These are phyloP conservation scores for Yamadazyma ubonensis DNA, from an alignment of 805 yeast species.

Conservation along the genomic window DNA sequence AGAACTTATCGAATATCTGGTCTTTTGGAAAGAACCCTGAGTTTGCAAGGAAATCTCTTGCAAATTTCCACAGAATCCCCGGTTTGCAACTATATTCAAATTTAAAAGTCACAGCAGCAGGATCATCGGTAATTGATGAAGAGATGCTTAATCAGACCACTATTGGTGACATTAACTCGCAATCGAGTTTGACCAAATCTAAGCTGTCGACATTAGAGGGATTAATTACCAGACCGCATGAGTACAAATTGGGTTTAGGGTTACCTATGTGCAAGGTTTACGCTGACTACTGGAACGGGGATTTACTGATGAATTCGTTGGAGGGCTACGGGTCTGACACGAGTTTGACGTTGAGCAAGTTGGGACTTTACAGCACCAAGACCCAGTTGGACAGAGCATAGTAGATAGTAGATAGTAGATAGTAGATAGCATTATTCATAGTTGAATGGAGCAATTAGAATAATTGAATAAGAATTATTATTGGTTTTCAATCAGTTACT, in stretches of 20 bases:
- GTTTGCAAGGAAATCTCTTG: conserved; percentile 55
- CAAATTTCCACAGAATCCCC: conserved; percentile 69
- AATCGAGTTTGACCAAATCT: conserved; percentile 23
- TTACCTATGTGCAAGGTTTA: conserved; percentile 90
- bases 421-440: too few species aligned
- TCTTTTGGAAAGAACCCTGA: conserved; percentile 76
- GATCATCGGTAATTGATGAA: conserved; percentile 35
- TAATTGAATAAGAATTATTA: too few species aligned
- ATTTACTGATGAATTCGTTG: conserved; percentile 72
- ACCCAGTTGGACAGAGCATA: conserved; percentile 72
- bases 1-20: conserved; percentile 68
- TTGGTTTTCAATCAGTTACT: too few species aligned
- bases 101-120: conserved; percentile 40
- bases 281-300: conserved; percentile 97
- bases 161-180: conserved; percentile 22
- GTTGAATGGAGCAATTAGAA: too few species aligned
- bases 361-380: conserved; percentile 65
- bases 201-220: conserved; percentile 56
- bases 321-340: conserved; percentile 95
- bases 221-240: conserved; percentile 69
- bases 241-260: conserved; percentile 80
- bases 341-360: conserved; percentile 70
- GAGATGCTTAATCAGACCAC: conserved; percentile 40
- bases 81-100: conserved; percentile 51
- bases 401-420: conserved; percentile 1